Base-by-base conservation (phyloP, 192 early-diverging fungal genomes). In the Kappamyces sp. region DNA sequence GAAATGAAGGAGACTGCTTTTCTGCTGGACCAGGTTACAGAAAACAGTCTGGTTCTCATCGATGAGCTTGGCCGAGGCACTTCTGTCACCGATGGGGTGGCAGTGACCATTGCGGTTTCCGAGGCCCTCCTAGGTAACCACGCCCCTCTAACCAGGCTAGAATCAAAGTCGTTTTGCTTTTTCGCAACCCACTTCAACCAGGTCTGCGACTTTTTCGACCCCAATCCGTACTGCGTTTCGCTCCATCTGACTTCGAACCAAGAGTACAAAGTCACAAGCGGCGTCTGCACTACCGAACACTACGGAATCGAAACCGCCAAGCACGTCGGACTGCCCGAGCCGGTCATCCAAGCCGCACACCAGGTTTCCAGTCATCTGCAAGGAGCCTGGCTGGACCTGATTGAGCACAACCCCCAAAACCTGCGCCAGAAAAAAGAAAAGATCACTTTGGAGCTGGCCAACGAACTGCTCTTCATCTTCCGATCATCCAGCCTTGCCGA, bases 21-120 rank as follows among this genome's bases (percentile, higher is more conserved):
- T 48, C 91, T 97, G 59, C 65, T 96, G 54, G 72, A 86, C 46
- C 80, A 87, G 60, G 79, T 80, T 22, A 84, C 83, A 32, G 67
- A 76, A 32, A 63, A 77, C 43, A 84, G 82, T 40, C 65, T 97
- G 49, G 80, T 97, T 0, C 66, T 94, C 45, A 88, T 97, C 62
- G 94, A 97, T 66, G 94, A 97, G 73, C 80, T 97, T 15, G 94
- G 92, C 8, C 63, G 93, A 69, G 66, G 83, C 15, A 86, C 85
- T 0, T 85, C 82, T 0, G 80, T 76, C 4, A 72, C 63, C 12
- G 91, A 93, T 55, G 91, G 88, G 1, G 66, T 79, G 15, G 84
- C 78, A 1, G 77, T 93, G 9, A 74, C 88, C 15, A 79, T 79
- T 60, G 88, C 88, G 1, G 74, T 93, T 0, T 82, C 78, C 42